Evolutionary conservation across 768 basidiomycete species (phyloP), one percentile per base, ranked within the genome.

Genomic region (Paxillus involutus): DNA sequence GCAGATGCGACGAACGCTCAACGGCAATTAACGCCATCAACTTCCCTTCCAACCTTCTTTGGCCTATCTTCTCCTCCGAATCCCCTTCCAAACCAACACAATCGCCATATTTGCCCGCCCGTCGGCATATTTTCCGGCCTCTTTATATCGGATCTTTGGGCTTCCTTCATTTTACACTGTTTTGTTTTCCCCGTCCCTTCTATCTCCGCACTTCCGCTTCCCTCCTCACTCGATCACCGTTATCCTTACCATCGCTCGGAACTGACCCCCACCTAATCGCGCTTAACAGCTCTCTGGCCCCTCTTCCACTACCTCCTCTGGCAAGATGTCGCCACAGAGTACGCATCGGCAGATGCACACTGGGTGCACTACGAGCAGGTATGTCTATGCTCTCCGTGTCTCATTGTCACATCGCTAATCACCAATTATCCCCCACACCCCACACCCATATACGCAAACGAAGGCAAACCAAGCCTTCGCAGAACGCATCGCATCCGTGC

Each of bases 291-390:
- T 37, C 84, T 99, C 42, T 99, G 96, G 95, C 96, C 96, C 1
- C 76, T 98, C 40, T 97, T 98, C 82, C 97, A 98, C 74, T 98
- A 98, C 69, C 84, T 98, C 52, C 86, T 98, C 51, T 97, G 95
- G 90, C 94, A 96, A 70, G 97, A 98, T 68, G 92, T 94, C 55
- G 89, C 90, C 9, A 88, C 88, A 26, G 91, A 94, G 63, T 89
- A 91, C 61, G 85, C 89, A 1, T 89, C 89, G 4, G 93, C 92
- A 29, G 92, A 94, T 66, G 77, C 82, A 3, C 78, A 91, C 63
- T 99, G 94, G 77, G 58, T 56, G 10, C 62, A 70, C 41, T 70
- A 70, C 35, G 67, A 70, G 29, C 61, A 57, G 58, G 68, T 65
- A 29, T 29, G 66, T 29, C 4, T 21, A 33, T 6, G 40, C 14